phyloP scores from a whole-genome alignment of 208 protist species.

The Leishmania aethiopica region DNA sequence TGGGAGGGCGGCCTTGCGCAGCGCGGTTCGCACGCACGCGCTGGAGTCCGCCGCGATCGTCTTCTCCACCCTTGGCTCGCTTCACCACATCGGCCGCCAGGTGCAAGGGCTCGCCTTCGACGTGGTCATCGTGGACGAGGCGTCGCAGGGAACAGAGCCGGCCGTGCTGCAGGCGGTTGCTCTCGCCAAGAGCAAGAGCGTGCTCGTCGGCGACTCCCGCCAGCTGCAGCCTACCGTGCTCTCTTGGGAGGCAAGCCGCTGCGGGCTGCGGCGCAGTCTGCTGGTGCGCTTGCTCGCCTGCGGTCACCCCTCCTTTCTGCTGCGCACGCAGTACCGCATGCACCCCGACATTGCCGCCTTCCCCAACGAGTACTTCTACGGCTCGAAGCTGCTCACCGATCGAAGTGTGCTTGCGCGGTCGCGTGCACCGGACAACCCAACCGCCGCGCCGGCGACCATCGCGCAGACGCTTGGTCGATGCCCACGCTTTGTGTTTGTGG shows the following conservation, averaged over 20 bases:
- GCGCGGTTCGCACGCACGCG: constrained; percentile 24
- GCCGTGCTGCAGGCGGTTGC: constrained; percentile 78
- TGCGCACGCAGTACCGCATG: constrained; percentile 93
- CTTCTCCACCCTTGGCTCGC: constrained; percentile 83
- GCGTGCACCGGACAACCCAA: neutral
- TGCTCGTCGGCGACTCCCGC: constrained; percentile 90
- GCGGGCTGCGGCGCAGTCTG: constrained; percentile 69
- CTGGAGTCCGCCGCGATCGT: constrained; percentile 49
- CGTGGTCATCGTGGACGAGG: constrained; percentile 92
- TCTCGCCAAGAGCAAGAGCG: constrained; percentile 47
- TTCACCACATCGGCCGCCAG: constrained; percentile 57
- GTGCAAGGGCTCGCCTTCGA: constrained; percentile 59
- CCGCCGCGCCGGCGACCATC: constrained; percentile 1
- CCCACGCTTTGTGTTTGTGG: constrained; percentile 73
- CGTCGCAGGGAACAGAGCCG: constrained; percentile 90
- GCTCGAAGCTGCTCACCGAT: constrained; percentile 54
- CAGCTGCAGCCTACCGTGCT: constrained; percentile 93
- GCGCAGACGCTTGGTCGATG: constrained; percentile 25
- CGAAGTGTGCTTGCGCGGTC: constrained; percentile 37
- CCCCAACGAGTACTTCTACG: constrained; percentile 86
- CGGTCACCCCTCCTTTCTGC: constrained; percentile 55
- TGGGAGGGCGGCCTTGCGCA: constrained; percentile 4
- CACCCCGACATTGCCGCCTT: constrained; percentile 86
- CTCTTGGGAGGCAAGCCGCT: constrained; percentile 45
- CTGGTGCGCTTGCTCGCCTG: constrained; percentile 77